A percentile compares a stretch with the other conserved stretches of the same genome.
Conservation (phyloP, 2,329 filamentous ascomycete species). For the Cladosporium colombiae region DNA sequence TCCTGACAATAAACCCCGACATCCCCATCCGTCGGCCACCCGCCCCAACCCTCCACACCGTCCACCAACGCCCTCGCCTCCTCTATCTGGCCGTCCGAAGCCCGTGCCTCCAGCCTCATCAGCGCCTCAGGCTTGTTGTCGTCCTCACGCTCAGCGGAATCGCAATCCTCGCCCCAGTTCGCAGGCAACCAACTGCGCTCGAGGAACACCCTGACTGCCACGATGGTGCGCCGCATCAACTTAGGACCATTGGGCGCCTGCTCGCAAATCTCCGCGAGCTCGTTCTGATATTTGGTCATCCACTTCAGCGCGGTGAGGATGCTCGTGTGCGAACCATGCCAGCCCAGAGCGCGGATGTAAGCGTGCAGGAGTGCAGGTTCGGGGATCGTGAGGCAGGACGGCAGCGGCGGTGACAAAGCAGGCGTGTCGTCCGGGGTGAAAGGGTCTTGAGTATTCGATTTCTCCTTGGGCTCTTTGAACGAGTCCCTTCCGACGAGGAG, state of each 20-base stretch:
- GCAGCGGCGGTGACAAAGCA: slow-evolving; percentile 19
- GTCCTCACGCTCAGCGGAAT: neutral
- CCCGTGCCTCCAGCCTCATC: slow-evolving; percentile 23
- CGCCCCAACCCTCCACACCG: slow-evolving; percentile 40
- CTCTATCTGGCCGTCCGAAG: slow-evolving; percentile 23
- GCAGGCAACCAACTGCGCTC: slow-evolving; percentile 36
- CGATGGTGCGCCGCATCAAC: slow-evolving; percentile 40
- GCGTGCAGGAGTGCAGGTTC: slow-evolving; percentile 53
- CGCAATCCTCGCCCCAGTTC: neutral
- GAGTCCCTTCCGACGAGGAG: slow-evolving; percentile 18
- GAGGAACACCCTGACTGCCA: slow-evolving; percentile 45
- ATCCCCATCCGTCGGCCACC: slow-evolving; percentile 47
- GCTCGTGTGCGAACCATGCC: slow-evolving; percentile 59
- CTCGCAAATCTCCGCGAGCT: slow-evolving; percentile 31
- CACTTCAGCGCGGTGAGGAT: slow-evolving; percentile 61
- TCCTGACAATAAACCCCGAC: slow-evolving; percentile 36
- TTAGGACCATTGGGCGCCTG: slow-evolving; percentile 34
- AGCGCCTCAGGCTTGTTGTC: slow-evolving; percentile 15
- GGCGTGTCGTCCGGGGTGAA: neutral
- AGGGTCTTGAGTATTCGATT: neutral
- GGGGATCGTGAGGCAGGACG: slow-evolving; percentile 47
- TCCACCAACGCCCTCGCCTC: slow-evolving; percentile 34
- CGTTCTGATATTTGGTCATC: slow-evolving; percentile 55
- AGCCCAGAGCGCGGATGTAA: slow-evolving; percentile 65
- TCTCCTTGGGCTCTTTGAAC: neutral